phyloP scores from a whole-genome alignment of 352 stramenopile species.

The Globisporangium uncinulatum region DNA sequence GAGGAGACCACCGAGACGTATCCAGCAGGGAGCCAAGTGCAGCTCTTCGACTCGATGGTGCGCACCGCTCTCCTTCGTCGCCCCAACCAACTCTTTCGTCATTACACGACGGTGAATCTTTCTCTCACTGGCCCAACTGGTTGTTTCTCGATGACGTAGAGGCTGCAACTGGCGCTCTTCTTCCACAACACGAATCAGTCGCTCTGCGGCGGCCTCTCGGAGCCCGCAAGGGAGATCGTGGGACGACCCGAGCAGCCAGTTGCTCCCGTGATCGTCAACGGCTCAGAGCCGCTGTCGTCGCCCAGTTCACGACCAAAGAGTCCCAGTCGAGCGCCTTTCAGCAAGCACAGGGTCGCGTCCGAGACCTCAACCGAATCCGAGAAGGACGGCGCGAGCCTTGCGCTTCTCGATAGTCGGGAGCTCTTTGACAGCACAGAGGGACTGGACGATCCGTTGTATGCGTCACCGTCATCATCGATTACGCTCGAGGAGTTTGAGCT shows the following conservation, averaged over 20 bases:
- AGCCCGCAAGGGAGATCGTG: constrained; percentile 53
- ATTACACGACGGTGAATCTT: neutral
- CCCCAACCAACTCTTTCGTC: neutral
- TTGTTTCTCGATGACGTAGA: constrained; percentile 18
- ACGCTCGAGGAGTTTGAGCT: constrained; percentile 64
- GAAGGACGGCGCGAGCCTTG: neutral
- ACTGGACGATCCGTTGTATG: constrained; percentile 18
- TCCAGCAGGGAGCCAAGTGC: constrained; percentile 24
- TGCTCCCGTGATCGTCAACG: neutral
- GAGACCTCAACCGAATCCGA: constrained; percentile 7
- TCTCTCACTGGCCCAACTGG: neutral
- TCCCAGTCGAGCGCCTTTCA: constrained; percentile 1
- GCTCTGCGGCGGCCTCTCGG: constrained; percentile 39
- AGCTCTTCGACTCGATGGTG: constrained; percentile 67
- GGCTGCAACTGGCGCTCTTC: constrained; percentile 68
- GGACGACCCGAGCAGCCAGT: constrained; percentile 3
- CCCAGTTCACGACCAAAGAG: neutral
- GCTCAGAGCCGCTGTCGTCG: neutral
- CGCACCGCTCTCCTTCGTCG: constrained; percentile 3
- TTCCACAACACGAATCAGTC: constrained; percentile 63
- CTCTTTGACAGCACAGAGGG: constrained; percentile 11
- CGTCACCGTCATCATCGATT: constrained; percentile 19
- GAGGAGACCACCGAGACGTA: constrained; percentile 31
- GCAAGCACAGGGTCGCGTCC: constrained; percentile 2
- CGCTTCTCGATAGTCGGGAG: constrained; percentile 13